Conservation (phyloP, 169 alveolate genomes). For the Babesia ovis region DNA sequence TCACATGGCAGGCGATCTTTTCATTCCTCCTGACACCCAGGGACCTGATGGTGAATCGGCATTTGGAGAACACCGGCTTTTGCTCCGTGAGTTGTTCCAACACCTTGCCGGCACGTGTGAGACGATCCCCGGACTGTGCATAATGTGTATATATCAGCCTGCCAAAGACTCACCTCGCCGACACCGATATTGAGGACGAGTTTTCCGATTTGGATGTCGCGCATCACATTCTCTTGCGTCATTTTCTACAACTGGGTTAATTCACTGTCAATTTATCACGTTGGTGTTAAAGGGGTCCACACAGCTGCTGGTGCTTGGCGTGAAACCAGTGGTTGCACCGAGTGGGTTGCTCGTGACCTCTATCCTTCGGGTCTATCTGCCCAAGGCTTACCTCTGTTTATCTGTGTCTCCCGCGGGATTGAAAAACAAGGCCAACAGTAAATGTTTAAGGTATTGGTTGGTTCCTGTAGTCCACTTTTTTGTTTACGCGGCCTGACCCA, state of each 20-base stretch:
- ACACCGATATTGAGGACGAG: constrained; percentile 97
- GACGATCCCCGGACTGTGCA: constrained; percentile 95
- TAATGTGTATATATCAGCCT: background rate
- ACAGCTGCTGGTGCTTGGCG: no score
- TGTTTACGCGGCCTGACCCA: constrained; percentile 10
- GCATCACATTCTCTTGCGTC: constrained; percentile 94
- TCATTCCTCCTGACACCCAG: constrained; percentile 99
- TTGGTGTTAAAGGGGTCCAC: no score
- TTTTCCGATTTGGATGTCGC: constrained; percentile 96
- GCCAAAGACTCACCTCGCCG: constrained; percentile 90
- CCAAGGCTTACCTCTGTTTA: no score
- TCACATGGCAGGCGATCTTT: constrained; percentile 97
- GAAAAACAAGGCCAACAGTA: no score
- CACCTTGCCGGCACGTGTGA: constrained; percentile 99
- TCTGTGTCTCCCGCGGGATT: no score
- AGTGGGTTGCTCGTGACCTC: no score
- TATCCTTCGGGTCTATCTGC: no score
- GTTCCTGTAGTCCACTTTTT: no score
- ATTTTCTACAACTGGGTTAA: constrained; percentile 65
- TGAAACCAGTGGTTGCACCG: background rate
- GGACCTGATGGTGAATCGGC: constrained; percentile 95
- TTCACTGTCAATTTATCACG: no score
- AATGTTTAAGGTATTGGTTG: no score
- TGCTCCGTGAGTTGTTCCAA: constrained; percentile 97
- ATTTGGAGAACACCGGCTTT: constrained; percentile 96